Percentiles rank a stretch among this genome's conserved stretches.
Evolutionary conservation across 2,329 filamentous ascomycete species (phyloP).

Genomic region (Exophiala xenobiotica): DNA sequence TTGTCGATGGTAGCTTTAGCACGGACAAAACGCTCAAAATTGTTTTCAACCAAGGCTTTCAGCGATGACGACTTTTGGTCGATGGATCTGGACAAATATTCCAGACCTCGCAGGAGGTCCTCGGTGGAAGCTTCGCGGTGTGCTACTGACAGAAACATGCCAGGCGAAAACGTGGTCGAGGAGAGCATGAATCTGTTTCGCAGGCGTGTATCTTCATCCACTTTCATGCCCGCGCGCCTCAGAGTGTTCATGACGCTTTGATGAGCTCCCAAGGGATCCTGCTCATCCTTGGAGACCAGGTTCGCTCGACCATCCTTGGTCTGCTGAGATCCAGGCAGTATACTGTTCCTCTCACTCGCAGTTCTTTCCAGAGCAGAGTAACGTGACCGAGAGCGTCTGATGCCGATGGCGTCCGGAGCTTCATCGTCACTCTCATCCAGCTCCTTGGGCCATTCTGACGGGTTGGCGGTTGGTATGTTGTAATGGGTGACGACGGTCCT

Average conservation of each 20-base stretch:
- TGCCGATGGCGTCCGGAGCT: conserved; percentile 37
- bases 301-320: conserved; percentile 69
- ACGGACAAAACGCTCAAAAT: conserved; percentile 96
- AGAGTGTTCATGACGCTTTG: conserved; percentile 83
- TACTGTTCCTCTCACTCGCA: conserved; percentile 66
- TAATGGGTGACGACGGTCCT: conserved; percentile 83
- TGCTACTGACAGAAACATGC: conserved; percentile 86
- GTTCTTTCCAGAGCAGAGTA: conserved; percentile 81
- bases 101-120: conserved; percentile 74
- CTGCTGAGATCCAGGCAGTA: conserved; percentile 66
- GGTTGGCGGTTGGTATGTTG: conserved; percentile 74
- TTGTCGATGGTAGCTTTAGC: conserved; percentile 98
- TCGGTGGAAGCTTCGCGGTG: conserved; percentile 84
- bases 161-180: conserved; percentile 89
- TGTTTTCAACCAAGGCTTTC: conserved; percentile 93
- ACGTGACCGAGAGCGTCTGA: conserved; percentile 67
- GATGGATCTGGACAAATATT: conserved; percentile 84
- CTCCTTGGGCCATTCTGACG: conserved; percentile 81
- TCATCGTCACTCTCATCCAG: conserved; percentile 71
- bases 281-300: conserved; percentile 84
- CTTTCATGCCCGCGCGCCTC: conserved; percentile 70
- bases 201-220: conserved; percentile 79
- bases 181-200: conserved; percentile 92
- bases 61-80: conserved; percentile 96
- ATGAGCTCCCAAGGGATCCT: conserved; percentile 83